phyloP scores from a whole-genome alignment of 768 basidiomycete species.

The Amanita brunnescens region DNA sequence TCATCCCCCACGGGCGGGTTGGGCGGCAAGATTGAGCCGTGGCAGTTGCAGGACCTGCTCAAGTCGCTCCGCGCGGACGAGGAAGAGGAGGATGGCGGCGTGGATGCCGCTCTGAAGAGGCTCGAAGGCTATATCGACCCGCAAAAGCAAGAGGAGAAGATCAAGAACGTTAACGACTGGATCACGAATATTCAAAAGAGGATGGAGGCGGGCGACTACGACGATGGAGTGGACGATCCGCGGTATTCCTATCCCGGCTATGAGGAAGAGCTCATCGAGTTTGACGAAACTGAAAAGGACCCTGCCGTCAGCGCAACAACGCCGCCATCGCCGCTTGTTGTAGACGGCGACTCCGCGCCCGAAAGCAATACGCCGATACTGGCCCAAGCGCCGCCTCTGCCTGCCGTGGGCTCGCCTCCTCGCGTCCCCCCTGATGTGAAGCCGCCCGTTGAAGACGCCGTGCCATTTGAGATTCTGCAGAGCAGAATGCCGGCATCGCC shows the following conservation, averaged over 20 bases:
- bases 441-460: conserved; percentile 48
- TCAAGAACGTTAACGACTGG: conserved; percentile 77
- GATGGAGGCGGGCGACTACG: conserved; percentile 53
- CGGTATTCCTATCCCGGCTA: conserved; percentile 40
- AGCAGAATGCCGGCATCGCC: conserved; percentile 37
- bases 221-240: conserved; percentile 43
- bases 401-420: conserved; percentile 22
- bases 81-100: conserved; percentile 54
- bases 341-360: not conserved
- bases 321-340: not conserved
- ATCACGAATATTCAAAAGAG: conserved; percentile 64
- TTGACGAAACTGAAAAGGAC: conserved; percentile 16
- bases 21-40: conserved; percentile 54
- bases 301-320: no score
- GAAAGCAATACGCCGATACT: conserved; percentile 23
- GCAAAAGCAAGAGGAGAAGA: conserved; percentile 59
- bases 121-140: conserved; percentile 85
- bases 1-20: conserved; percentile 34
- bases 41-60: conserved; percentile 76
- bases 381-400: conserved; percentile 16
- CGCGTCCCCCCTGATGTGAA: conserved; percentile 34
- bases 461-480: conserved; percentile 58
- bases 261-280: conserved; percentile 26
- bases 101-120: conserved; percentile 70
- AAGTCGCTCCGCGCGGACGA: conserved; percentile 69